Evolutionary conservation across 2,329 filamentous ascomycete species (phyloP).

Genomic region (Diaporthe sp.): DNA sequence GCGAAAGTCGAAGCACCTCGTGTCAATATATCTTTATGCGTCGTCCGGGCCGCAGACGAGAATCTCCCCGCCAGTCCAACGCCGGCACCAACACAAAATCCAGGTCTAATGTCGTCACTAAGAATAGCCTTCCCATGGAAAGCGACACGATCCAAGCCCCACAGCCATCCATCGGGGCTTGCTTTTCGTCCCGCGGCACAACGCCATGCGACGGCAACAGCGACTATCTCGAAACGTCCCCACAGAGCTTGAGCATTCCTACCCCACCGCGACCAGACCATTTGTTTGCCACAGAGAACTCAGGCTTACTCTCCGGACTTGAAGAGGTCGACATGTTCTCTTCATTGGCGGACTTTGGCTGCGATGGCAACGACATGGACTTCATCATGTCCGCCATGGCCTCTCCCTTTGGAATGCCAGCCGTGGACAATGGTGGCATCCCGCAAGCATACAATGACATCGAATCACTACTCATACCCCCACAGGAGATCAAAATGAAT

Average conservation of each 20-base stretch:
- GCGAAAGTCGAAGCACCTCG: constrained; percentile 29
- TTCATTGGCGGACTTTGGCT: background rate
- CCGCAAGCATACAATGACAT: background rate
- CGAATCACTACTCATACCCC: background rate
- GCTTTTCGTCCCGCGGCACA: background rate
- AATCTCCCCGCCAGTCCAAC: background rate
- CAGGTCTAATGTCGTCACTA: background rate
- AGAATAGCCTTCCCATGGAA: background rate
- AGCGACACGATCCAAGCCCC: background rate
- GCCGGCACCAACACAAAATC: background rate
- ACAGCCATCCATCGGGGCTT: background rate
- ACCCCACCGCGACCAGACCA: background rate
- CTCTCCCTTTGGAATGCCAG: background rate
- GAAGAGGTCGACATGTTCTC: background rate
- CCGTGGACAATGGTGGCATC: background rate
- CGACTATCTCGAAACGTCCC: background rate
- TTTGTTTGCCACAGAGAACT: background rate
- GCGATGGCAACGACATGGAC: background rate
- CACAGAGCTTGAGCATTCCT: background rate
- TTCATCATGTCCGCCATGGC: background rate
- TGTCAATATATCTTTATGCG: background rate
- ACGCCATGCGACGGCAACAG: background rate
- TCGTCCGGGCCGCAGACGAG: background rate
- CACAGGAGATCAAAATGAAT: background rate
- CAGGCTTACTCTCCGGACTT: background rate